Evolutionary conservation across 306 rosid genomes (phyloP).

Genomic region (Canavalia gladiata): DNA sequence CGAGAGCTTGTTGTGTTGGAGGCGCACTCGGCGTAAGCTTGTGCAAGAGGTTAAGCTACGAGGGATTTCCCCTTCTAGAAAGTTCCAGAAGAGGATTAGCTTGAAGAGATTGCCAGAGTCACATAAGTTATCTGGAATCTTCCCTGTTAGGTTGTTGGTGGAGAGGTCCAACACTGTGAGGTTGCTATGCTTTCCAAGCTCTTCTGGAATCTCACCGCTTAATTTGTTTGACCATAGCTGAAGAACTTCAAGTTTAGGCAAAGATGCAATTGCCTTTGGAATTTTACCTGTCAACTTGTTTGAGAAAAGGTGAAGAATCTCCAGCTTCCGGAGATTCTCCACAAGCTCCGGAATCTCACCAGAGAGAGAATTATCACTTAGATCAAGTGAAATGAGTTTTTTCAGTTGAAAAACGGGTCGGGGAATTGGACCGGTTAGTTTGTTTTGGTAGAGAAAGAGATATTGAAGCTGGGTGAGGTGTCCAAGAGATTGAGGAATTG

Average conservation of each 20-base stretch:
- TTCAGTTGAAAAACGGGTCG: constrained; percentile 61
- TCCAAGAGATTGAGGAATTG: constrained; percentile 75
- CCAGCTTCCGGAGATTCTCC: constrained; percentile 62
- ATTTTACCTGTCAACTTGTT: constrained; percentile 74
- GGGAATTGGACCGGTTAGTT: constrained; percentile 73
- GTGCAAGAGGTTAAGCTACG: constrained; percentile 62
- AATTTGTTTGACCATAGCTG: constrained; percentile 93
- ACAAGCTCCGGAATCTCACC: constrained; percentile 80
- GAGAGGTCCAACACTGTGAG: constrained; percentile 89
- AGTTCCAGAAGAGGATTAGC: constrained; percentile 88
- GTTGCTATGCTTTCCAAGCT: constrained; percentile 75
- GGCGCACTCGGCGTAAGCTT: constrained; percentile 77
- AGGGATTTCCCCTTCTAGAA: constrained; percentile 70
- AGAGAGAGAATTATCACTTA: constrained; percentile 79
- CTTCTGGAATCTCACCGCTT: constrained; percentile 73
- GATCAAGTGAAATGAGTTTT: constrained; percentile 79
- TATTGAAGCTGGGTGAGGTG: constrained; percentile 69
- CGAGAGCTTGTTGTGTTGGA: constrained; percentile 79
- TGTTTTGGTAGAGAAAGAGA: constrained; percentile 87
- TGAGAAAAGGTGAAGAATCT: constrained; percentile 87
- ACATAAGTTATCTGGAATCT: constrained; percentile 73
- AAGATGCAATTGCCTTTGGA: constrained; percentile 65
- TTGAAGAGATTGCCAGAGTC: constrained; percentile 71
- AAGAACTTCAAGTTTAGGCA: constrained; percentile 85
- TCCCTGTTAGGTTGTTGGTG: constrained; percentile 74